These are phyloP conservation scores for Flagelloscypha sp. DNA, from an alignment of 768 basidiomycete species.

Conservation along the genomic window DNA sequence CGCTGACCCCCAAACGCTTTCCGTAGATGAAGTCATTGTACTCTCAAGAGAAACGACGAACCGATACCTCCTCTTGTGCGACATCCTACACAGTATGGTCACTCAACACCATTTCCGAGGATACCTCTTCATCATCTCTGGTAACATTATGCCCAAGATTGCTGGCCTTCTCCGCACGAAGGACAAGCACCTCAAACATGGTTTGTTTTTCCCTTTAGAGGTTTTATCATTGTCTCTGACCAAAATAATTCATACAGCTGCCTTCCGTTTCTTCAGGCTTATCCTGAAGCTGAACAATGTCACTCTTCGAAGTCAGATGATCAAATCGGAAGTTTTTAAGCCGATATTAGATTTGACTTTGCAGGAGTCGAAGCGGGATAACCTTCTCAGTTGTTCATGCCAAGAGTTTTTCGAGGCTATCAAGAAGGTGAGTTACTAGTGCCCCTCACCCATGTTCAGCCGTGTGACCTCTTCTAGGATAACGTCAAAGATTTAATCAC, in stretches of 20 bases:
- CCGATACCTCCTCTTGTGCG: conserved; percentile 83
- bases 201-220: conserved; percentile 37
- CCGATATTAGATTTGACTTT: conserved; percentile 81
- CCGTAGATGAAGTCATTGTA: conserved; percentile 33
- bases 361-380: conserved; percentile 79
- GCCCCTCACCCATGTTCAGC: conserved; percentile 5
- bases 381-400: conserved; percentile 88
- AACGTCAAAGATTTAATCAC: conserved; percentile 82
- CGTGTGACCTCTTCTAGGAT: conserved; percentile 39
- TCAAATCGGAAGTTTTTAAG: conserved; percentile 77
- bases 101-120: conserved; percentile 87
- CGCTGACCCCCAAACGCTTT: conserved; percentile 4
- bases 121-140: conserved; percentile 82
- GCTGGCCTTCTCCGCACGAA: conserved; percentile 70
- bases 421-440: conserved; percentile 51
- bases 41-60: conserved; percentile 71
- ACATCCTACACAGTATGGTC: conserved; percentile 83
- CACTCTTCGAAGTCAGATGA: conserved; percentile 64
- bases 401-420: conserved; percentile 94
- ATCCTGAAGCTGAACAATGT: conserved; percentile 76
- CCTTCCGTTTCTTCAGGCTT: conserved; percentile 86
- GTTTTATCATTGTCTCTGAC: conserved; percentile 4
- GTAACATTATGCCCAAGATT: conserved; percentile 64
- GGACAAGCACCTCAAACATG: conserved; percentile 89
- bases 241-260: conserved; percentile 52